These are phyloP conservation scores for Auricularia sp. DNA, from an alignment of 768 basidiomycete species.

Conservation along the genomic window DNA sequence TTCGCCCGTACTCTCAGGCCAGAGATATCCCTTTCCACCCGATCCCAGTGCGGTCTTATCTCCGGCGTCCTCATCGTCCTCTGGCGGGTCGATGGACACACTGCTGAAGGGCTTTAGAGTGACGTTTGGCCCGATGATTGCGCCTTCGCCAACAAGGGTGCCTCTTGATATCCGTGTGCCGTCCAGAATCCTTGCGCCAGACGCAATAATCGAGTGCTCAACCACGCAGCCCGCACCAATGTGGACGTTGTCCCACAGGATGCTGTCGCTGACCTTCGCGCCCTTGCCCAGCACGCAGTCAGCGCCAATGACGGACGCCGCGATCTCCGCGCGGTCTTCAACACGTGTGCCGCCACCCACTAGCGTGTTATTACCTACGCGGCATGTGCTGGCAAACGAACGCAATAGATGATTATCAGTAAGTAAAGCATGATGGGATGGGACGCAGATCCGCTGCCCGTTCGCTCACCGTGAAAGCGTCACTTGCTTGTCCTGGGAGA, in stretches of 20 bases:
- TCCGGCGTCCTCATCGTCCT: conserved; percentile 22
- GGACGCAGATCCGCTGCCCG: background rate
- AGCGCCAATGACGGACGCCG: conserved; percentile 67
- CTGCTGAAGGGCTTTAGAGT: conserved; percentile 58
- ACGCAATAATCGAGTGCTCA: conserved; percentile 71
- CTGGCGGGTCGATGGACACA: conserved; percentile 43
- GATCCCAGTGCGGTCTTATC: conserved; percentile 22
- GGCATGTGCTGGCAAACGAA: conserved; percentile 52
- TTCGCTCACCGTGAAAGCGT: conserved; percentile 63
- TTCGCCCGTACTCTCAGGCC: conserved; percentile 9
- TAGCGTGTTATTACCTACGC: conserved; percentile 69
- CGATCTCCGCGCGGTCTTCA: conserved; percentile 53
- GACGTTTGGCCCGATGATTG: conserved; percentile 66
- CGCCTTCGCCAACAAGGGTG: conserved; percentile 73
- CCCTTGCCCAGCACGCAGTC: conserved; percentile 64
- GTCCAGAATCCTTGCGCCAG: conserved; percentile 61
- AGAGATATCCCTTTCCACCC: conserved; percentile 11
- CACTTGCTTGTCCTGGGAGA: conserved; percentile 70
- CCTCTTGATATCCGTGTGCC: conserved; percentile 59
- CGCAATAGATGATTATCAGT: background rate
- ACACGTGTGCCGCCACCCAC: conserved; percentile 73
- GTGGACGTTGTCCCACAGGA: conserved; percentile 69
- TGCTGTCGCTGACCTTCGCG: conserved; percentile 60
- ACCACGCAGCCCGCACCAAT: conserved; percentile 66
- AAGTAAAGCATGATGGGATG: background rate